Evolutionary conservation across 176 grass and related monocot genomes (phyloP).

Genomic region (Phoenix roebelenii): DNA sequence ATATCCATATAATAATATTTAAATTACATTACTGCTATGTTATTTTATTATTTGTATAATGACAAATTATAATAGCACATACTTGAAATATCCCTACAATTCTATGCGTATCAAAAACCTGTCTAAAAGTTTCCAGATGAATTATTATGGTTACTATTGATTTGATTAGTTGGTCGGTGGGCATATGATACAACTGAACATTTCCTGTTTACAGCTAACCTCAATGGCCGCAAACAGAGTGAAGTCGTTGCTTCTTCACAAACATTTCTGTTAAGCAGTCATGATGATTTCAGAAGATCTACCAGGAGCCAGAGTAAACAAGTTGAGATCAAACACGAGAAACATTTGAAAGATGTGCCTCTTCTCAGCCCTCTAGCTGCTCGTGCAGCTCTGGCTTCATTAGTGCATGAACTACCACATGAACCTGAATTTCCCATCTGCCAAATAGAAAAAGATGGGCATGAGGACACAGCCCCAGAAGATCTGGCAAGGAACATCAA

Average conservation of each 20-base stretch:
- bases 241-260: too few species aligned
- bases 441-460: slow-evolving; percentile 1
- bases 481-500: neutral
- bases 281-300: slow-evolving; percentile 13
- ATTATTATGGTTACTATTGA: too few species aligned
- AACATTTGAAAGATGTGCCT: slow-evolving; percentile 12
- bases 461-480: neutral
- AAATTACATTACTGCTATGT: too few species aligned
- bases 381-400: slow-evolving; percentile 36
- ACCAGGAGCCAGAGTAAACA: slow-evolving; percentile 10
- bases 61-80: too few species aligned
- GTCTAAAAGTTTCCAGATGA: too few species aligned
- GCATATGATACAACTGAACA: neutral
- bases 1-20: too few species aligned
- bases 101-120: too few species aligned
- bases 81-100: too few species aligned
- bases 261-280: too few species aligned
- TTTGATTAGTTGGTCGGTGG: too few species aligned
- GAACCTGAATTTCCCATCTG: slow-evolving; percentile 5
- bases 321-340: neutral
- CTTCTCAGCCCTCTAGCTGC: slow-evolving; percentile 34
- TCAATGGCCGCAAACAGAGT: neutral
- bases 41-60: too few species aligned
- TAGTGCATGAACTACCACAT: slow-evolving; percentile 11
- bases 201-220: slow-evolving; percentile 23